These are phyloP conservation scores for Calcarisporium arbuscula DNA, from an alignment of 2,329 filamentous ascomycete genomes.

Conservation along the genomic window DNA sequence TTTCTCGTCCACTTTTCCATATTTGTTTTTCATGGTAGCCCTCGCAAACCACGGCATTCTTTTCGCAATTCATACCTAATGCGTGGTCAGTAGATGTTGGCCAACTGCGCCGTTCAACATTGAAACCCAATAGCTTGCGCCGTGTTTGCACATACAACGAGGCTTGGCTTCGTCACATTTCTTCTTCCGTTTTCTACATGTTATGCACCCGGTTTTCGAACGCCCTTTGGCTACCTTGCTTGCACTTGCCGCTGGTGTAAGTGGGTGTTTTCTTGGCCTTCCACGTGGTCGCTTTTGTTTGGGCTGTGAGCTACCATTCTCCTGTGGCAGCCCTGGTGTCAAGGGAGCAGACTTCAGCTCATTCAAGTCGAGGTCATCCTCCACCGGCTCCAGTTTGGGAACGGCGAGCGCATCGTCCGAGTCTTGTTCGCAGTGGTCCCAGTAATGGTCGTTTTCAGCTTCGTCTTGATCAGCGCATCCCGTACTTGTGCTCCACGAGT, in stretches of 20 bases:
- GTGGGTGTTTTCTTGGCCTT: constrained; percentile 74
- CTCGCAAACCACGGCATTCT: constrained; percentile 87
- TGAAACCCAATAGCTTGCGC: not conserved
- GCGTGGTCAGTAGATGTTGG: constrained; percentile 13
- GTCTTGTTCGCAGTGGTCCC: constrained; percentile 45
- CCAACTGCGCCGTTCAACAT: no score
- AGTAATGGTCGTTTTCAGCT: constrained; percentile 35
- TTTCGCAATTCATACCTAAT: constrained; percentile 78
- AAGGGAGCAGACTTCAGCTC: constrained; percentile 40
- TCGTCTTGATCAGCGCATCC: constrained; percentile 32
- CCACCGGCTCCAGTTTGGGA: constrained; percentile 51
- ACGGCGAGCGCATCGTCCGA: constrained; percentile 39
- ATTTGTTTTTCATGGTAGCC: constrained; percentile 81
- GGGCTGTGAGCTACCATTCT: constrained; percentile 19
- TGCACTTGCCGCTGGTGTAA: constrained; percentile 48
- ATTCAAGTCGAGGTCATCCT: constrained; percentile 49
- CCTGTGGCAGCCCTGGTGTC: constrained; percentile 12
- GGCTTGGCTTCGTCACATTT: constrained; percentile 66
- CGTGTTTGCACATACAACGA: constrained; percentile 39
- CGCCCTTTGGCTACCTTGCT: constrained; percentile 73
- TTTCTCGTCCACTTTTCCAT: constrained; percentile 82
- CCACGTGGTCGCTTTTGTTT: constrained; percentile 65
- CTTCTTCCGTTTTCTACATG: constrained; percentile 63
- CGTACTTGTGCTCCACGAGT: constrained; percentile 39
- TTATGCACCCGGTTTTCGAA: constrained; percentile 63